Conservation (phyloP, 495 filamentous ascomycete genomes). For the Trichocladium antarcticum region DNA sequence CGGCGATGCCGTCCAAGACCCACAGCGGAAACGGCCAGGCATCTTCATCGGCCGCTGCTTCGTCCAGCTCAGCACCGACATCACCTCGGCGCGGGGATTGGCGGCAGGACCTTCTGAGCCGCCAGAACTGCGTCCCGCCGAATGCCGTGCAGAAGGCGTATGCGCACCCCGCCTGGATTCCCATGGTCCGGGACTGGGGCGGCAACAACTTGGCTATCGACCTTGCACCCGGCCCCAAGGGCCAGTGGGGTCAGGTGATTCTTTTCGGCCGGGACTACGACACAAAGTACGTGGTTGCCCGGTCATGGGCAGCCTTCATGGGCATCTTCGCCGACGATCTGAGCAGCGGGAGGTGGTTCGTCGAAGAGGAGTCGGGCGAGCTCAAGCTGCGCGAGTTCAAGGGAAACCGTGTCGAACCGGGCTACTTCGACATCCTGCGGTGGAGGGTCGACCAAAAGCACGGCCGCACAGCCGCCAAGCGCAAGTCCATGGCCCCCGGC, state of each 20-base stretch:
- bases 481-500: conserved; percentile 29
- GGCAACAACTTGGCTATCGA: conserved; percentile 95
- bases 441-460: conserved; percentile 94
- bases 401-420: conserved; percentile 74
- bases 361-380: conserved; percentile 86
- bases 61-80: conserved; percentile 29
- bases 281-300: conserved; percentile 90
- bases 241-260: conserved; percentile 93
- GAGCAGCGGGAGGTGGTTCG: conserved; percentile 68
- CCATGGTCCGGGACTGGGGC: conserved; percentile 92
- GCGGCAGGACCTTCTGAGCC: conserved; percentile 73
- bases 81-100: conserved; percentile 54
- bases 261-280: conserved; percentile 96
- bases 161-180: conserved; percentile 91
- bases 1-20: conserved; percentile 53
- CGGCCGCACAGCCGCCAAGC: conserved; percentile 49
- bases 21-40: conserved; percentile 45
- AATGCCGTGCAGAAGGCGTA: conserved; percentile 85
- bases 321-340: conserved; percentile 84
- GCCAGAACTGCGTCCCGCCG: conserved; percentile 81
- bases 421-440: conserved; percentile 85
- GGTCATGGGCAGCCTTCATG: conserved; percentile 84
- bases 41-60: conserved; percentile 36
- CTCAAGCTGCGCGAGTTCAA: conserved; percentile 89
- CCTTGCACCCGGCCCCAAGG: conserved; percentile 79